Percentiles rank a stretch among this genome's conserved stretches.
Evolutionary conservation across 805 yeast species (phyloP).

Genomic region (Yamadazyma sp.): DNA sequence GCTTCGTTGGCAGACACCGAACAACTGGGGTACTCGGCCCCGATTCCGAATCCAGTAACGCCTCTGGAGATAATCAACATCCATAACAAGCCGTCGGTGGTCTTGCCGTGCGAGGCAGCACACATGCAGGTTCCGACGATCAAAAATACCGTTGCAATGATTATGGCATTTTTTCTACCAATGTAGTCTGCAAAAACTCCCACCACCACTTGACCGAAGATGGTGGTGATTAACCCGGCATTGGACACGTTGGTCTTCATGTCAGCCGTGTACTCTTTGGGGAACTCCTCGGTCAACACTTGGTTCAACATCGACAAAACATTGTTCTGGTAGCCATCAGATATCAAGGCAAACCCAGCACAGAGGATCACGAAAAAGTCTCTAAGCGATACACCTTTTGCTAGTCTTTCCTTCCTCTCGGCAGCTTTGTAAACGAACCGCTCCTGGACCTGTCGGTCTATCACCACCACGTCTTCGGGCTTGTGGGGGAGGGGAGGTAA

Average conservation of each 20-base stretch:
- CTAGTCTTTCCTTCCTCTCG: constrained; percentile 29
- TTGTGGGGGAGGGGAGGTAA: neutral
- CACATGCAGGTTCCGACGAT: constrained; percentile 65
- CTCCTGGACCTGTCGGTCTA: constrained; percentile 1
- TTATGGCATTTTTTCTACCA: constrained; percentile 72
- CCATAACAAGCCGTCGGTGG: constrained; percentile 69
- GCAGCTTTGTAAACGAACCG: constrained; percentile 30
- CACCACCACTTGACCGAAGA: constrained; percentile 65
- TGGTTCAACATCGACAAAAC: constrained; percentile 69
- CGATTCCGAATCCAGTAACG: constrained; percentile 74
- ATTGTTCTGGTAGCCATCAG: constrained; percentile 77
- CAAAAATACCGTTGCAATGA: constrained; percentile 59
- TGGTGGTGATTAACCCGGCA: constrained; percentile 66
- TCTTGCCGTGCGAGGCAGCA: constrained; percentile 65
- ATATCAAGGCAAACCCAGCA: constrained; percentile 72
- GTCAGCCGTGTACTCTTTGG: constrained; percentile 41
- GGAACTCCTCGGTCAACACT: constrained; percentile 50
- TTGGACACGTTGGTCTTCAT: constrained; percentile 68
- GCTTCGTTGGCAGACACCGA: constrained; percentile 71
- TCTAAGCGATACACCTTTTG: constrained; percentile 23
- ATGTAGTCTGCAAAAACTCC: constrained; percentile 65
- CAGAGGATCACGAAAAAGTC: constrained; percentile 52
- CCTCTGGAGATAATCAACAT: constrained; percentile 75
- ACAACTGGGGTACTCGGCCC: constrained; percentile 74
- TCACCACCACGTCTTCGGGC: neutral